These are phyloP conservation scores for Platanthera zijinensis DNA, from an alignment of 106 monocot genomes.

Conservation along the genomic window DNA sequence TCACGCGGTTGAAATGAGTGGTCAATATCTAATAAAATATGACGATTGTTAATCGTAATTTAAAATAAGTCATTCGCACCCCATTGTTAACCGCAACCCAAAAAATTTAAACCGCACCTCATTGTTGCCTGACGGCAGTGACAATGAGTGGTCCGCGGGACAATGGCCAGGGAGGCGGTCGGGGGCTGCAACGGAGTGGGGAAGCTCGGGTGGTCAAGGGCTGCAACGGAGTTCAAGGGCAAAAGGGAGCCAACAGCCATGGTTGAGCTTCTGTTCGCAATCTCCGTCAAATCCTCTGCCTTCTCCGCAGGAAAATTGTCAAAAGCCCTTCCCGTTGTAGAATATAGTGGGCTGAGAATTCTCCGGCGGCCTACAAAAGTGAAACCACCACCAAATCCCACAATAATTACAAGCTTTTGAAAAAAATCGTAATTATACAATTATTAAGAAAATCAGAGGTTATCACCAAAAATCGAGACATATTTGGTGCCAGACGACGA, in stretches of 20 bases:
- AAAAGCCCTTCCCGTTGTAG: conserved; percentile 75
- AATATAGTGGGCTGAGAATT: conserved; percentile 63
- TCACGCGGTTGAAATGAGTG: no score
- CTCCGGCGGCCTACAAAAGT: conserved; percentile 27
- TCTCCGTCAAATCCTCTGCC: conserved; percentile 42
- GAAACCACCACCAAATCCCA: background rate
- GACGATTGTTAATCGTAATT: no score
- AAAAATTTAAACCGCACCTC: no score
- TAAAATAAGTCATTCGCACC: no score
- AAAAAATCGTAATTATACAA: no score
- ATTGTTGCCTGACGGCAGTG: no score
- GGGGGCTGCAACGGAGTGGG: background rate
- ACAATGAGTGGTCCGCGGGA: no score
- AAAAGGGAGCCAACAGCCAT: background rate
- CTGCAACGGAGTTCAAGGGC: background rate
- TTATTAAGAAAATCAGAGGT: background rate
- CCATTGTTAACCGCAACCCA: no score
- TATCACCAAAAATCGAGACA: background rate
- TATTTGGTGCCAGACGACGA: background rate
- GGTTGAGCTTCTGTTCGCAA: conserved; percentile 12
- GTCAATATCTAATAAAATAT: no score
- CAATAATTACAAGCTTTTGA: background rate
- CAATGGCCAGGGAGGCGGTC: background rate
- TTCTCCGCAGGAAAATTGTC: conserved; percentile 67
- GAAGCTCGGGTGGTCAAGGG: background rate